Conservation (phyloP, 179 eudicot species). For the Beta lomatogona region DNA sequence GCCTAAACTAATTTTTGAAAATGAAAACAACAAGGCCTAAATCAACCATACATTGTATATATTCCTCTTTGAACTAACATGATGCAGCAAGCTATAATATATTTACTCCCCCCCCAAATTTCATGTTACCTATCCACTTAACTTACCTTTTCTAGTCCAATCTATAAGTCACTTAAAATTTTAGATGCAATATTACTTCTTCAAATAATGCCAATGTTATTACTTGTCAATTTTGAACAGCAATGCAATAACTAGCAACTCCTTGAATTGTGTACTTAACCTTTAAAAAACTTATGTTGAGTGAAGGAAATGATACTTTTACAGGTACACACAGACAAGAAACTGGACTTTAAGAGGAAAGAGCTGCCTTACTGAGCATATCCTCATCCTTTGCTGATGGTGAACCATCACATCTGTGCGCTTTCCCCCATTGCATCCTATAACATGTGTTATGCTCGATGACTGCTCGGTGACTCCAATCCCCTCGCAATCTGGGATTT, state of each 20-base stretch:
- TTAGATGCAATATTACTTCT: neutral
- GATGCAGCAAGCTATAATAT: neutral
- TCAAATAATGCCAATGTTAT: neutral
- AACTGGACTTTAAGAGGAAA: constrained; percentile 30
- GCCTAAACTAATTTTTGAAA: neutral
- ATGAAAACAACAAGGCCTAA: neutral
- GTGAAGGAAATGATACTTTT: neutral
- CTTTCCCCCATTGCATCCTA: constrained; percentile 98
- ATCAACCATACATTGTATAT: neutral
- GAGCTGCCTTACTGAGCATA: constrained; percentile 61
- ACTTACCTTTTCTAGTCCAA: neutral
- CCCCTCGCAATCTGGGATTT: constrained; percentile 96
- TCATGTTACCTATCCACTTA: neutral
- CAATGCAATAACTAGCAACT: neutral
- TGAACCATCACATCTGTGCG: constrained; percentile 94
- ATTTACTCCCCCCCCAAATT: neutral
- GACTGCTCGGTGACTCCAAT: constrained; percentile 86
- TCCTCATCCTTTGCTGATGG: constrained; percentile 67
- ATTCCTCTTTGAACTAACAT: neutral
- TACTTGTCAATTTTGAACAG: neutral
- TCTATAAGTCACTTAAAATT: neutral
- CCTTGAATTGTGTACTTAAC: neutral
- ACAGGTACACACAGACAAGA: constrained; percentile 8
- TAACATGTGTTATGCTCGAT: constrained; percentile 97
- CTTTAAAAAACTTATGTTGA: neutral